These are phyloP conservation scores for Priceomyces castillae DNA, from an alignment of 805 yeast species.

Conservation along the genomic window DNA sequence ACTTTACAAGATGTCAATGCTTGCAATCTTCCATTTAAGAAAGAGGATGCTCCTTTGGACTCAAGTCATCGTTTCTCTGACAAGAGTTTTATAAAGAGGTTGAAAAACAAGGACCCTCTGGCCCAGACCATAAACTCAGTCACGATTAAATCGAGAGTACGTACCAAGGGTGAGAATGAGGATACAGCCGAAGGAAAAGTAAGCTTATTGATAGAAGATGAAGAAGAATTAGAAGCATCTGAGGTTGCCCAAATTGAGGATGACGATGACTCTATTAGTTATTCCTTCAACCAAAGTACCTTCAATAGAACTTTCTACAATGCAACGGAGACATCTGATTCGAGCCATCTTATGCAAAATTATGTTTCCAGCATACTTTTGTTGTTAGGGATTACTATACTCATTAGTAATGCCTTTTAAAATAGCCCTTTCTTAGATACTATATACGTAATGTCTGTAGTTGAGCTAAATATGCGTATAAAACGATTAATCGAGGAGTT, in stretches of 20 bases:
- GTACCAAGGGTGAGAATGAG: not conserved
- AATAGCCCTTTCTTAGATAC: not conserved
- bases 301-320: not conserved
- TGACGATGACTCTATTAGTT: not conserved
- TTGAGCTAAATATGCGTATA: not conserved
- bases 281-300: not conserved
- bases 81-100: constrained; percentile 5
- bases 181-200: not conserved
- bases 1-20: constrained; percentile 49
- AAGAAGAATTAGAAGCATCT: not conserved
- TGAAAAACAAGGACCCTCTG: constrained; percentile 1
- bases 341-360: not conserved
- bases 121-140: constrained; percentile 5
- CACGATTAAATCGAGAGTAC: constrained; percentile 15
- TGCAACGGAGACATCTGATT: not conserved
- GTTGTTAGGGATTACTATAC: not conserved
- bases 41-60: constrained; percentile 27
- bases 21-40: constrained; percentile 49
- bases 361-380: not conserved
- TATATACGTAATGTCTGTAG: not conserved
- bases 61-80: not conserved
- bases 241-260: not conserved
- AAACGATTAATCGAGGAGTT: not conserved
- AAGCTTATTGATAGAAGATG: not conserved
- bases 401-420: not conserved